Percentiles rank a stretch among this genome's conserved stretches.
Conservation (phyloP, 306 rosid genomes). For the Cucurbita maxima region DNA sequence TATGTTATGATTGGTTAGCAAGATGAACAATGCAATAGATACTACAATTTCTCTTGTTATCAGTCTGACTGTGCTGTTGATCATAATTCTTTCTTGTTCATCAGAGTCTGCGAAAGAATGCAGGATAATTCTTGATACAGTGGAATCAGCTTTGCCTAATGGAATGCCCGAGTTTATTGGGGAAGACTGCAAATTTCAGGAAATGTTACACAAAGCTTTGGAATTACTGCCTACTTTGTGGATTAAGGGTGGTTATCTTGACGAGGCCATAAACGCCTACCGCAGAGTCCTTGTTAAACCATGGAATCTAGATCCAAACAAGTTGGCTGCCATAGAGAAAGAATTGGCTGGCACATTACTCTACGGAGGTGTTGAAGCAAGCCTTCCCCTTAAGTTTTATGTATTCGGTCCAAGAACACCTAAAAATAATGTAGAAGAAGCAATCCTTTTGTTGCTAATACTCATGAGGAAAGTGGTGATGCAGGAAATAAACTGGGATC, state of each 20-base stretch:
- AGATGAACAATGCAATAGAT: neutral
- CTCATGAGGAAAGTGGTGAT: conserved; percentile 45
- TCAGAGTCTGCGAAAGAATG: conserved; percentile 82
- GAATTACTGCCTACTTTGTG: conserved; percentile 71
- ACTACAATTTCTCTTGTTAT: neutral
- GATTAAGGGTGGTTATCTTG: conserved; percentile 58
- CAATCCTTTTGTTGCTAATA: conserved; percentile 47
- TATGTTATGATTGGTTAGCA: neutral
- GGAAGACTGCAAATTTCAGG: conserved; percentile 77
- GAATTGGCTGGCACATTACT: conserved; percentile 61
- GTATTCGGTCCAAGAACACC: conserved; percentile 40
- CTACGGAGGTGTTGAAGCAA: conserved; percentile 67
- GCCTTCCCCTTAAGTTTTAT: conserved; percentile 40
- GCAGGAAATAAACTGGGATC: conserved; percentile 63
- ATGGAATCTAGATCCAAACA: conserved; percentile 60
- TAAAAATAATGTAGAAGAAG: conserved; percentile 56
- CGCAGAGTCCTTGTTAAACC: conserved; percentile 60
- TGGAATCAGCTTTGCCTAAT: conserved; percentile 62
- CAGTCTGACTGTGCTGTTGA: neutral
- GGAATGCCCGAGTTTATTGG: conserved; percentile 58
- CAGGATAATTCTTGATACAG: conserved; percentile 62
- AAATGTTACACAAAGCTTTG: conserved; percentile 63
- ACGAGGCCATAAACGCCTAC: conserved; percentile 58
- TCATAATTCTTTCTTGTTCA: conserved; percentile 15
- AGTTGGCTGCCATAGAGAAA: conserved; percentile 53